Evolutionary conservation across 2,329 filamentous ascomycete genomes (phyloP).

Genomic region (Aspergillus persii): DNA sequence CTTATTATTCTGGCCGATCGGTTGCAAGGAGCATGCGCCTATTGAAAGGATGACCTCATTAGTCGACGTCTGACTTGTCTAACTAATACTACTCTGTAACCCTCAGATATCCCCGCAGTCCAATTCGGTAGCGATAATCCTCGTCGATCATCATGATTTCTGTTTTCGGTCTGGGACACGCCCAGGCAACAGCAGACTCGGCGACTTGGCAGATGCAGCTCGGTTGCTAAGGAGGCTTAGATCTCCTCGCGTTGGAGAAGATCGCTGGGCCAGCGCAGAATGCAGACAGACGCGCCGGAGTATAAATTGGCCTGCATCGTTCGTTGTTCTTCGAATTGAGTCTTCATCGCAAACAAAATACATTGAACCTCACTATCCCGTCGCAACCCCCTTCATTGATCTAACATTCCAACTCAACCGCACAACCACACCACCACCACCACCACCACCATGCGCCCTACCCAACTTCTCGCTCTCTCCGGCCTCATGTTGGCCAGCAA

Average conservation of each 20-base stretch:
- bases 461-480: conserved; percentile 22
- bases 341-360: background rate
- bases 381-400: background rate
- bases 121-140: conserved; percentile 6
- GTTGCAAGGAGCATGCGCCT: too few species aligned
- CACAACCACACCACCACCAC: background rate
- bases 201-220: conserved; percentile 2
- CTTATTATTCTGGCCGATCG: too few species aligned
- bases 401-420: background rate
- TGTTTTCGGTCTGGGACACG: background rate
- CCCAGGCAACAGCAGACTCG: background rate
- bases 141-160: background rate
- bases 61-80: too few species aligned
- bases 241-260: background rate
- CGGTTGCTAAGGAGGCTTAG: conserved; percentile 15
- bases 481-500: conserved; percentile 25
- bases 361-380: background rate
- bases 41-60: too few species aligned
- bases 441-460: conserved; percentile 20
- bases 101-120: background rate
- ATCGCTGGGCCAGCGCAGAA: background rate
- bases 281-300: background rate
- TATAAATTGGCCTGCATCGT: background rate
- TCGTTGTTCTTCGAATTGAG: background rate
- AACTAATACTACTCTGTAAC: too few species aligned